These are phyloP conservation scores for Lipomyces japonicus DNA, from an alignment of 805 yeast species.

Conservation along the genomic window DNA sequence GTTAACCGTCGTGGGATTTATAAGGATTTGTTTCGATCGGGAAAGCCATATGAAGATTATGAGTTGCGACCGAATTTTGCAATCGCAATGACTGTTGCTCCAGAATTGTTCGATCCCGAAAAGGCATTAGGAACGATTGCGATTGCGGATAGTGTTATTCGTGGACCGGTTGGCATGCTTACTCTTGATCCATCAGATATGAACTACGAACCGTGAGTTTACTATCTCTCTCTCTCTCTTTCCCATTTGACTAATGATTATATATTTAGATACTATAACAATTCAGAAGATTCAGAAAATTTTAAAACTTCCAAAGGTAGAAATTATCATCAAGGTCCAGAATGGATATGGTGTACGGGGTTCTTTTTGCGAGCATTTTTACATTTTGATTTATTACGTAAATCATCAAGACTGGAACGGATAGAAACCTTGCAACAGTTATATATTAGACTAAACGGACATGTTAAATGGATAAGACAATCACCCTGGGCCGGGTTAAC, in stretches of 20 bases:
- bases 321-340: constrained; percentile 98
- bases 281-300: constrained; percentile 74
- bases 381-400: constrained; percentile 48
- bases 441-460: constrained; percentile 58
- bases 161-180: constrained; percentile 89
- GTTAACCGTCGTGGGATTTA: constrained; percentile 91
- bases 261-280: constrained; percentile 54
- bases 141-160: constrained; percentile 64
- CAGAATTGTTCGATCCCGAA: constrained; percentile 70
- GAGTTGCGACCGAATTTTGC: constrained; percentile 90
- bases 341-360: constrained; percentile 94
- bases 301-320: constrained; percentile 94
- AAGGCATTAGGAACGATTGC: constrained; percentile 63
- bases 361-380: constrained; percentile 78
- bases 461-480: constrained; percentile 63
- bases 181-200: constrained; percentile 90
- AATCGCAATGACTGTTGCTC: constrained; percentile 91
- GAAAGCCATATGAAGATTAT: constrained; percentile 89
- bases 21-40: constrained; percentile 77
- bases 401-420: constrained; percentile 42
- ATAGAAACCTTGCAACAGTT: constrained; percentile 55
- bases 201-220: constrained; percentile 69
- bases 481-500: constrained; percentile 93
- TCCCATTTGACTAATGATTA: not conserved
- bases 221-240: not conserved